Conservation (phyloP, 1,284 basidiomycete genomes). For the Heterobasidion parviporum region DNA sequence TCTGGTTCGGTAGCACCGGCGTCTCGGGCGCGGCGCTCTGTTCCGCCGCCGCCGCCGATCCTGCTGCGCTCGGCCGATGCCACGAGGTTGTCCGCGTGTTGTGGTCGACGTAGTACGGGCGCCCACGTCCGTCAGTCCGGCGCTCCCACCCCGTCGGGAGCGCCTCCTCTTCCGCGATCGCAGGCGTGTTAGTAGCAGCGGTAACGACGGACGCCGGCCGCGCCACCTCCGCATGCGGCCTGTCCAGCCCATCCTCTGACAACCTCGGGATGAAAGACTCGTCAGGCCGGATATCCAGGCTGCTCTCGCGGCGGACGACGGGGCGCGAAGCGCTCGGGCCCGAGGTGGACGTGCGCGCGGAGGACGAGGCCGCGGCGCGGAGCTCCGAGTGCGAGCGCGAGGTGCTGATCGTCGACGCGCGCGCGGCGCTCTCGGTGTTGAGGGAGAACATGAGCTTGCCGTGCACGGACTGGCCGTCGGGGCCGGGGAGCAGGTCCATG, state of each 20-base stretch:
- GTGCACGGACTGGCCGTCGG: slow-evolving; percentile 80
- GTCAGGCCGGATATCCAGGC: too few species aligned
- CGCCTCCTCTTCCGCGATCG: slow-evolving; percentile 30
- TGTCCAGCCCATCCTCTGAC: too few species aligned
- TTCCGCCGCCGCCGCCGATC: slow-evolving; percentile 22
- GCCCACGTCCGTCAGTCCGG: slow-evolving; percentile 83
- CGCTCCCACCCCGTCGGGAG: slow-evolving; percentile 88
- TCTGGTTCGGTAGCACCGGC: too few species aligned
- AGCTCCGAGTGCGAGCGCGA: slow-evolving; percentile 31
- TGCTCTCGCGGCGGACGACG: too few species aligned
- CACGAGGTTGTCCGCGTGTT: slow-evolving; percentile 92
- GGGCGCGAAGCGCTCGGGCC: too few species aligned
- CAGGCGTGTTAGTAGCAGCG: slow-evolving; percentile 42
- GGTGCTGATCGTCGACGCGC: slow-evolving; percentile 39
- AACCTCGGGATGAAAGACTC: too few species aligned
- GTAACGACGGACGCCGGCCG: slow-evolving; percentile 18
- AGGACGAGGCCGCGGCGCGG: slow-evolving; percentile 17
- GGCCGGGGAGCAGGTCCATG: slow-evolving; percentile 73
- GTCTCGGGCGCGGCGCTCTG: slow-evolving; percentile 18
- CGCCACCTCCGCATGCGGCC: too few species aligned
- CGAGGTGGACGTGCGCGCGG: too few species aligned
- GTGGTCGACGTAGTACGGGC: slow-evolving; percentile 92
- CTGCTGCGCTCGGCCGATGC: slow-evolving; percentile 50
- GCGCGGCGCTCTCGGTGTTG: slow-evolving; percentile 38
- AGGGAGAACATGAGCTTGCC: slow-evolving; percentile 81